These are phyloP conservation scores for Quercus ilex DNA, from an alignment of 306 rosid genomes.

Conservation along the genomic window DNA sequence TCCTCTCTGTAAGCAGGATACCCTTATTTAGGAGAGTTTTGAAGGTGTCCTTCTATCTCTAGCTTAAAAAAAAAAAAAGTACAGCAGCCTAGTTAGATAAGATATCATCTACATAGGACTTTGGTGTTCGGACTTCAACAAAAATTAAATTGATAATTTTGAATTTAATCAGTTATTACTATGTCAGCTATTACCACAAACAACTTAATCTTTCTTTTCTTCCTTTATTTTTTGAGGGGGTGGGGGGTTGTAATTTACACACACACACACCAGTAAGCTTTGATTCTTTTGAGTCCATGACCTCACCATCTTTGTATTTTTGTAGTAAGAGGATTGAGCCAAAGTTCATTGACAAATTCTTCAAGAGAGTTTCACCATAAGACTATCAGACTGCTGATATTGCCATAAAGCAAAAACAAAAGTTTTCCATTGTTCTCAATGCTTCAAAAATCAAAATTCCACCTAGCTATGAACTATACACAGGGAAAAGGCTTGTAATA, in stretches of 20 bases:
- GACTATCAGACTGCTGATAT: neutral
- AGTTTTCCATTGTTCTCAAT: neutral
- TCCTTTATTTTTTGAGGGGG: no score
- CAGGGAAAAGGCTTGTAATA: neutral
- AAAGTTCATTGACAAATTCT: neutral
- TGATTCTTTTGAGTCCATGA: no score
- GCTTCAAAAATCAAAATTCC: neutral
- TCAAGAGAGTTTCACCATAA: neutral
- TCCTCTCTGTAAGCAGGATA: slow-evolving; percentile 30
- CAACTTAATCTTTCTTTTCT: no score
- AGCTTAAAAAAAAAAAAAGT: neutral
- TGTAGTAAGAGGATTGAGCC: no score
- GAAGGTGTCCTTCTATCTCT: slow-evolving; percentile 36
- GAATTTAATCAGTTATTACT: neutral
- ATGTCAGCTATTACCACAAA: neutral
- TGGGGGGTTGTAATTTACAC: no score
- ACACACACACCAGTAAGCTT: neutral
- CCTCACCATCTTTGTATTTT: no score
- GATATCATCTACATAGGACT: neutral
- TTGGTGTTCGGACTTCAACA: no score
- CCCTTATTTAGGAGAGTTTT: slow-evolving; percentile 25
- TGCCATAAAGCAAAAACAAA: neutral
- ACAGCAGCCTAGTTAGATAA: neutral
- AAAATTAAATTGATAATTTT: neutral
- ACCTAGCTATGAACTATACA: neutral